These are phyloP conservation scores for Xanthoceras sorbifolium DNA, from an alignment of 345 rosid species.

Conservation along the genomic window DNA sequence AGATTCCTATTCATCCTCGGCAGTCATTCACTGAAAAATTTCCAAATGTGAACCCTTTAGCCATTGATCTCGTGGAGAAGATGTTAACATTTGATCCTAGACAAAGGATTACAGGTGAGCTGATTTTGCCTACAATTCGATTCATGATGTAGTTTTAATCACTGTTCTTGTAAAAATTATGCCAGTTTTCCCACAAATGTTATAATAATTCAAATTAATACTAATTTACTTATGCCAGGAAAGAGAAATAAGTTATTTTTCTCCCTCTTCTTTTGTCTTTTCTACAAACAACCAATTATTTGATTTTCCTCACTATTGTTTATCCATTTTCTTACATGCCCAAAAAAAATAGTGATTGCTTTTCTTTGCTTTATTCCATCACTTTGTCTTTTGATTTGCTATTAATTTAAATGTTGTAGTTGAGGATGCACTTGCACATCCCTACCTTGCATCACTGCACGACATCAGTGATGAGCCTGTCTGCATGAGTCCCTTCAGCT, in stretches of 20 bases:
- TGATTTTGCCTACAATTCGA: not conserved
- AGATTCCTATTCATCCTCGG: conserved; percentile 55
- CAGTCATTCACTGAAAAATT: conserved; percentile 77
- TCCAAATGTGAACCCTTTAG: conserved; percentile 64
- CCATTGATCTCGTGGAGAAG: conserved; percentile 86
- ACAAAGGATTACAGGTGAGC: conserved; percentile 75
- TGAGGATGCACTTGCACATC: conserved; percentile 85
- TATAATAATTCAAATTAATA: too few relatives aligned
- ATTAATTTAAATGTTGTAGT: conserved; percentile 39
- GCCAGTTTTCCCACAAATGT: not conserved
- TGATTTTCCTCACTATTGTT: not conserved
- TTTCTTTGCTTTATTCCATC: not conserved
- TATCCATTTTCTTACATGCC: not conserved
- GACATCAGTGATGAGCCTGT: conserved; percentile 78
- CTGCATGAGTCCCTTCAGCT: conserved; percentile 68
- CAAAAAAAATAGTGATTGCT: not conserved
- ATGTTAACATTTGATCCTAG: conserved; percentile 88
- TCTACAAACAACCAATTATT: not conserved
- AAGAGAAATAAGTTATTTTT: not conserved
- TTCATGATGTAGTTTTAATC: not conserved
- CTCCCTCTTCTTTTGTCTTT: not conserved
- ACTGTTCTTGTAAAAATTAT: not conserved
- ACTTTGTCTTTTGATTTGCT: not conserved
- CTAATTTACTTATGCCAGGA: not conserved
- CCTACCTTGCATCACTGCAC: conserved; percentile 60